Conservation (phyloP, 2,329 filamentous ascomycete genomes). For the Paraconiothyrium sp. region DNA sequence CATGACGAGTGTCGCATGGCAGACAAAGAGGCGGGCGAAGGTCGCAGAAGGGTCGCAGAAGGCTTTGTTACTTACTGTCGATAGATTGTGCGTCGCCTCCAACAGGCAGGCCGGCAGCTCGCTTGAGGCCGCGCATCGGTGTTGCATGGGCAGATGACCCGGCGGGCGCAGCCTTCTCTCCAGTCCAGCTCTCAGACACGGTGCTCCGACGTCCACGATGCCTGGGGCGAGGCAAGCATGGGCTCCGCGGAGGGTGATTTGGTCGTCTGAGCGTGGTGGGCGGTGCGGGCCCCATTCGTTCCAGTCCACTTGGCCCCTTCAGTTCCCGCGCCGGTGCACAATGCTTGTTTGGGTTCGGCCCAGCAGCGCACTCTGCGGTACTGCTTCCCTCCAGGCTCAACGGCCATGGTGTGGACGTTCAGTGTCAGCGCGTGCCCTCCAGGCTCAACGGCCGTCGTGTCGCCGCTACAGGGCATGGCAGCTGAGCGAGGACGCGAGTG, state of each 20-base stretch:
- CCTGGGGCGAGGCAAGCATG: neutral
- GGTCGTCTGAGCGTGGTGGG: constrained; percentile 1
- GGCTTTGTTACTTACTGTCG: no score
- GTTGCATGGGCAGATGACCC: constrained; percentile 6
- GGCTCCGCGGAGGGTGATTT: neutral
- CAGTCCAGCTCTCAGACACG: neutral
- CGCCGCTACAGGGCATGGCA: no score
- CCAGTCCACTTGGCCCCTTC: constrained; percentile 5
- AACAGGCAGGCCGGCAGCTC: neutral
- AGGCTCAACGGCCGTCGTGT: no score
- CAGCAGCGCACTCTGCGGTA: no score
- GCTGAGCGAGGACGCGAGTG: no score
- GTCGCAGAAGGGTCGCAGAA: neutral
- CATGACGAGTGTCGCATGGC: neutral
- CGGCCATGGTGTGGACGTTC: no score
- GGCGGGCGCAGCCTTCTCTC: neutral
- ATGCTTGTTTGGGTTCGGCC: neutral
- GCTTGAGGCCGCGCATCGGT: neutral
- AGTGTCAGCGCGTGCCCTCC: no score
- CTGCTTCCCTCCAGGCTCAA: no score
- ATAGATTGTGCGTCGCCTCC: no score
- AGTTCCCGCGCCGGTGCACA: neutral
- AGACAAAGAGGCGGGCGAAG: neutral
- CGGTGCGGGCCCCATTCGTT: neutral
- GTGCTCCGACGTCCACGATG: neutral